Evolutionary conservation across 169 alveolate genomes (phyloP).

Genomic region (Plasmodium coatneyi): DNA sequence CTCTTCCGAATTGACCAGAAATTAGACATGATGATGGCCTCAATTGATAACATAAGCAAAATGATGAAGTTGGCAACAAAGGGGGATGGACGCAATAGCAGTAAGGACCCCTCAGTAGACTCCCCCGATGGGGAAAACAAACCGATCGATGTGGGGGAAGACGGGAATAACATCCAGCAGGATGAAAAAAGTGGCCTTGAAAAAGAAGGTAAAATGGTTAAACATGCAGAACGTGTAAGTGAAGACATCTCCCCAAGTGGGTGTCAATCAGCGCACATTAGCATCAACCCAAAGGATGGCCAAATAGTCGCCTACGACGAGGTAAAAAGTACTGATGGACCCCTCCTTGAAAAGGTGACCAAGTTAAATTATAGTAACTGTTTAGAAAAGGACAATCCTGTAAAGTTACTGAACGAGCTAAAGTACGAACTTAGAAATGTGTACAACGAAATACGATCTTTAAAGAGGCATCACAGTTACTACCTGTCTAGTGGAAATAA

Average conservation of each 20-base stretch:
- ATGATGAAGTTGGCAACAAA: neutral
- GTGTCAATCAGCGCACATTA: neutral
- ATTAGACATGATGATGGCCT: conserved; percentile 49
- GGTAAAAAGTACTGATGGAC: neutral
- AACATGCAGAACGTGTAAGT: neutral
- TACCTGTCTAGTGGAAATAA: neutral
- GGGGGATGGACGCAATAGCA: neutral
- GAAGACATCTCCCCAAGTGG: neutral
- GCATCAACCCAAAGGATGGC: neutral
- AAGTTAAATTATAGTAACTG: neutral
- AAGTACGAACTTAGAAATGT: conserved; percentile 44
- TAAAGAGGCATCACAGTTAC: conserved; percentile 3
- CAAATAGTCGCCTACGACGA: conserved; percentile 66
- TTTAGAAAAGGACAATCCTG: conserved; percentile 15
- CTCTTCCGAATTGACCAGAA: conserved; percentile 38
- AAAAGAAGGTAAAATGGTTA: neutral
- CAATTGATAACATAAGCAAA: conserved; percentile 58
- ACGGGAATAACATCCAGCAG: neutral
- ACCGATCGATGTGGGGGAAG: neutral
- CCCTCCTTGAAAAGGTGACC: neutral
- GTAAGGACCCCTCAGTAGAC: conserved; percentile 1
- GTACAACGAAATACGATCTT: conserved; percentile 31
- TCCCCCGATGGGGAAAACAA: neutral
- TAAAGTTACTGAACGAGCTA: conserved; percentile 19
- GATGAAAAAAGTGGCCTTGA: neutral